Evolutionary conservation across 306 rosid genomes (phyloP).

Genomic region (Acacia crassicarpa): DNA sequence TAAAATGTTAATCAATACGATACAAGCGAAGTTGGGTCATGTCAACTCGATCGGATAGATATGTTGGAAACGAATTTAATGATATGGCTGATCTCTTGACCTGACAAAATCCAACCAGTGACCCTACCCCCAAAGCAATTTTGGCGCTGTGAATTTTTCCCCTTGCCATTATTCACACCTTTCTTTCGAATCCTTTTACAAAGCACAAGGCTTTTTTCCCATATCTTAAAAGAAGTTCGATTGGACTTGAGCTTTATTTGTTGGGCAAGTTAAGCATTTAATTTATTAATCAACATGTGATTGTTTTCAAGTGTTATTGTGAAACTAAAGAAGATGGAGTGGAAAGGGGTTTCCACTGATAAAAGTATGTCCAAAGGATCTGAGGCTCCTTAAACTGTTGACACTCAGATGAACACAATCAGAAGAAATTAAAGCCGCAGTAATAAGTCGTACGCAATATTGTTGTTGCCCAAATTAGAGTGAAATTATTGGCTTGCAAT

Average conservation of each 20-base stretch:
- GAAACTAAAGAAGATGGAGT: not conserved
- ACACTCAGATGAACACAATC: not conserved
- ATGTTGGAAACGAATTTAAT: not conserved
- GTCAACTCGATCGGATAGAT: not conserved
- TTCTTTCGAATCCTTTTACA: not conserved
- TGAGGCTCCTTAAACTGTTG: not conserved
- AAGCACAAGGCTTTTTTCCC: slow-evolving; percentile 12
- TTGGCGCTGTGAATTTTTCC: slow-evolving; percentile 9
- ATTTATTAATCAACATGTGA: not conserved
- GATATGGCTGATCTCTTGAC: not conserved
- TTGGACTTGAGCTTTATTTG: slow-evolving; percentile 6
- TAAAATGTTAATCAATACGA: not conserved
- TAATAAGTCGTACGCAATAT: not conserved
- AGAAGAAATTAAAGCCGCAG: not conserved
- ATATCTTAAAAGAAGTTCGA: not conserved
- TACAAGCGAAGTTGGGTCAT: not conserved
- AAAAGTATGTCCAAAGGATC: not conserved
- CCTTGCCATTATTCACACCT: not conserved
- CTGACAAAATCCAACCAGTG: not conserved
- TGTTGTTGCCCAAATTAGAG: not conserved
- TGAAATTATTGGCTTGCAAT: not conserved
- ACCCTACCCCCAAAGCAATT: not conserved
- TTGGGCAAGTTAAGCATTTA: not conserved
- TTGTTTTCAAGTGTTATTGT: not conserved
- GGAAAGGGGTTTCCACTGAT: not conserved